Evolutionary conservation across 768 basidiomycete species (phyloP), one percentile per base, ranked within the genome.

Genomic region (Lactifluus volemus): DNA sequence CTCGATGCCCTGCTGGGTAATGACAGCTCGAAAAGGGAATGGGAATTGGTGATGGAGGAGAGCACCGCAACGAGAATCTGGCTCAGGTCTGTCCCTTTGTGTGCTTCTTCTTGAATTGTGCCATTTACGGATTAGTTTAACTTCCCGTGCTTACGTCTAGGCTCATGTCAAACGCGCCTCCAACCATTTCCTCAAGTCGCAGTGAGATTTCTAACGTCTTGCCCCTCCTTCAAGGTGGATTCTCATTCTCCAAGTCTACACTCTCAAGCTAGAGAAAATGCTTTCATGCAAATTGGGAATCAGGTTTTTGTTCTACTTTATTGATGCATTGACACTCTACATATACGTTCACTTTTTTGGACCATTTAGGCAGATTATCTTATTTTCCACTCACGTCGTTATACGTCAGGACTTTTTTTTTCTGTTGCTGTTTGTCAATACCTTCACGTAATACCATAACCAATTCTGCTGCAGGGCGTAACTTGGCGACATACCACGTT

Each of bases 11-110:
- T 86, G 12, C 68, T 72, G 3, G 79, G 80, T 0, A 64, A 67
- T 41, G 63, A 62, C 50, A 55, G 71, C 51, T 74, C 55, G 54
- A 14, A 66, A 72, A 67, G 65, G 63, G 66, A 70, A 44, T 80
- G 79, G 84, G 82, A 86, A 71, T 67, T 88, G 17, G 75, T 84
- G 21, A 76, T 82, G 59, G 85, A 87, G 66, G 84, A 81, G 70
- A 80, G 84, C 53, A 77, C 80, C 3, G 75, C 76, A 2, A 81
- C 83, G 6, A 79, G 78, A 66, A 67, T 87, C 30, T 88, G 85
- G 85, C 74, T 88, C 67, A 83, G 79, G 86, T 84, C 60, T 63
- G 79, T 69, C 39, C 48, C 7, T 1, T n/a, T n/a, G n/a, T n/a
- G n/a, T n/a, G n/a, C n/a, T n/a, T n/a, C 9, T 5, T 30, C 19